Evolutionary conservation across 2,329 filamentous ascomycete genomes (phyloP).

Genomic region (Pyrenochaeta sp.): DNA sequence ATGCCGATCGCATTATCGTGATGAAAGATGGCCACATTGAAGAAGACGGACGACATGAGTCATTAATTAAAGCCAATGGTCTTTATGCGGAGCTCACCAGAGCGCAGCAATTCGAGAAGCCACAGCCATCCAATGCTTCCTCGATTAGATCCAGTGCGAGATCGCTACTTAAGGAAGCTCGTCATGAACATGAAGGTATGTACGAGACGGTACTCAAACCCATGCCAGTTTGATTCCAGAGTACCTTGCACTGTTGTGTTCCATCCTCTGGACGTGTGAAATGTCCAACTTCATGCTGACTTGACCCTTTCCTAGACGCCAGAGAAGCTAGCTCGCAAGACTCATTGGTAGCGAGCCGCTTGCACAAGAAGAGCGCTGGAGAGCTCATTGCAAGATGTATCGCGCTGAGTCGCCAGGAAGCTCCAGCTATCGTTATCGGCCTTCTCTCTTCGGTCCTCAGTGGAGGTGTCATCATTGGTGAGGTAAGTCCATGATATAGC

Average conservation of each 20-base stretch:
- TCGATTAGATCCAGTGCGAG: slow-evolving; percentile 30
- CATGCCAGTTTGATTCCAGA: too few species aligned
- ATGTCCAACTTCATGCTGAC: too few species aligned
- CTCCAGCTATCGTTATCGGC: slow-evolving; percentile 51
- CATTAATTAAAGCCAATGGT: slow-evolving; percentile 35
- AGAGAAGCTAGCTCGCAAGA: neutral
- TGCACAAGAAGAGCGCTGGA: slow-evolving; percentile 17
- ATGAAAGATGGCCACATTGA: slow-evolving; percentile 43
- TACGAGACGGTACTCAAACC: too few species aligned
- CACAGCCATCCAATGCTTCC: slow-evolving; percentile 28
- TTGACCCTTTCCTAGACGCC: neutral
- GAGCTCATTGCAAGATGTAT: slow-evolving; percentile 37
- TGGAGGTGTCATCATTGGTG: slow-evolving; percentile 64
- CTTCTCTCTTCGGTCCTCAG: slow-evolving; percentile 56
- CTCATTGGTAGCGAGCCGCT: neutral
- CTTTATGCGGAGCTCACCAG: slow-evolving; percentile 44
- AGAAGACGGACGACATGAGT: slow-evolving; percentile 45
- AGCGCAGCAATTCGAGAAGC: slow-evolving; percentile 48
- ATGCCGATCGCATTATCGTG: slow-evolving; percentile 49
- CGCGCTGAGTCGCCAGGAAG: slow-evolving; percentile 47
- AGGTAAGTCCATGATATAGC: slow-evolving; percentile 44
- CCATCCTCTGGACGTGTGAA: too few species aligned
- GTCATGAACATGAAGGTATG: too few species aligned
- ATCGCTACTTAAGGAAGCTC: slow-evolving; percentile 18
- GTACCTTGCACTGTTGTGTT: too few species aligned